Conservation (phyloP, 2,329 filamentous ascomycete genomes). For the Claviceps quebecensis region DNA sequence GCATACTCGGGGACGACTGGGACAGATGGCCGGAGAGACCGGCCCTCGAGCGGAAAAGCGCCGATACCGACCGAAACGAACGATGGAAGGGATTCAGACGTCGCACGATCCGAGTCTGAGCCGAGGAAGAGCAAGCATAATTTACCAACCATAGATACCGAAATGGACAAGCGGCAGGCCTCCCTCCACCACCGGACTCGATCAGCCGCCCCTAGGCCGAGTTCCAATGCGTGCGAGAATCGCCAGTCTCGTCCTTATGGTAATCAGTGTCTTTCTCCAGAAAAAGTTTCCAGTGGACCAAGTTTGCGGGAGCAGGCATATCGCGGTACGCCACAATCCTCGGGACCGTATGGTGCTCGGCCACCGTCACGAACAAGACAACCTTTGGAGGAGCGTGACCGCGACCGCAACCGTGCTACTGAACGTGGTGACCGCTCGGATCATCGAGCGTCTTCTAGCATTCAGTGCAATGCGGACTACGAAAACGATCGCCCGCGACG, state of each 20-base stretch:
- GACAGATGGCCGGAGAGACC: neutral
- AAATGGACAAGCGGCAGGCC: conserved; percentile 15
- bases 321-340: conserved; percentile 12
- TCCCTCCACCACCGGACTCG: conserved; percentile 21
- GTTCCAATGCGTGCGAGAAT: conserved; percentile 20
- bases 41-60: neutral
- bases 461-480: conserved; percentile 14
- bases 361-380: conserved; percentile 19
- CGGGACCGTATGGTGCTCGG: conserved; percentile 19
- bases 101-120: conserved; percentile 11
- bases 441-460: conserved; percentile 15
- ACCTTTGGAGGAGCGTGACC: conserved; percentile 13
- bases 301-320: conserved; percentile 30
- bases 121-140: conserved; percentile 23
- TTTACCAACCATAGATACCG: conserved; percentile 32
- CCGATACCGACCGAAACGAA: neutral
- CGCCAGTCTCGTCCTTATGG: conserved; percentile 15
- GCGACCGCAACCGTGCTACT: conserved; percentile 7
- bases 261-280: conserved; percentile 26
- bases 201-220: conserved; percentile 20
- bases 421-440: conserved; percentile 13
- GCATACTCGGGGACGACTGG: neutral
- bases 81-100: neutral
- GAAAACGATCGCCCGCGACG: conserved; percentile 16
- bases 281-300: conserved; percentile 26